Evolutionary conservation across 1,284 basidiomycete genomes (phyloP).

Genomic region (Chondrostereum purpureum): DNA sequence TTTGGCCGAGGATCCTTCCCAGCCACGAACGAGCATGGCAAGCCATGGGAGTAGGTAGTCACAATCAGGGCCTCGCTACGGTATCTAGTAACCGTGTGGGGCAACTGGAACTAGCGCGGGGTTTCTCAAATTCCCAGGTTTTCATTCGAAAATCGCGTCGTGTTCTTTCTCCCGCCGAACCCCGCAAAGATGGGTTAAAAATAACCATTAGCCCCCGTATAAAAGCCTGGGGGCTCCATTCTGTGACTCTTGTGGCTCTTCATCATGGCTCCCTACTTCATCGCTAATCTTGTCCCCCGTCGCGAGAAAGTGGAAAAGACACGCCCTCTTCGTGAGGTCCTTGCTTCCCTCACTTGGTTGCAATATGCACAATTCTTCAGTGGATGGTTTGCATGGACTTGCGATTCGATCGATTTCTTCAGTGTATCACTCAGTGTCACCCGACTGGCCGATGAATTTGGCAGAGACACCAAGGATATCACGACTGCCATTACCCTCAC

Average conservation of each 20-base stretch:
- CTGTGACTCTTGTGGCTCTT: neutral
- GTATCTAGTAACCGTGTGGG: no score
- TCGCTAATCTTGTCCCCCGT: neutral
- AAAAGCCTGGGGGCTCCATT: no score
- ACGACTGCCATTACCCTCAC: constrained; percentile 89
- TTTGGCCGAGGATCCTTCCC: no score
- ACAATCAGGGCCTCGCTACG: no score
- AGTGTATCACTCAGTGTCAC: constrained; percentile 70
- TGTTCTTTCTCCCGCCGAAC: no score
- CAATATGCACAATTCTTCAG: constrained; percentile 5
- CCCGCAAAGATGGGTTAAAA: no score
- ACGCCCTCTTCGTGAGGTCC: neutral
- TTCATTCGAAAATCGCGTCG: no score
- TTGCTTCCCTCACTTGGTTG: neutral
- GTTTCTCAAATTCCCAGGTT: no score
- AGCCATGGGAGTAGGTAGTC: no score
- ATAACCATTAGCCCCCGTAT: no score
- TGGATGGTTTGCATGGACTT: constrained; percentile 73
- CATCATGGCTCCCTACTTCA: neutral
- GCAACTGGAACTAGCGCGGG: no score
- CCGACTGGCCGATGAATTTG: constrained; percentile 49
- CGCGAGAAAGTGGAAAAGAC: neutral
- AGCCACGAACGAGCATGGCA: no score
- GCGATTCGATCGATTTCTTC: constrained; percentile 82
- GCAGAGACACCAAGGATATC: constrained; percentile 38